A percentile compares a stretch with the other conserved stretches of the same genome.
These are phyloP conservation scores for Cladophialophora chaetospira DNA, from an alignment of 2,329 filamentous ascomycete genomes.

Conservation along the genomic window DNA sequence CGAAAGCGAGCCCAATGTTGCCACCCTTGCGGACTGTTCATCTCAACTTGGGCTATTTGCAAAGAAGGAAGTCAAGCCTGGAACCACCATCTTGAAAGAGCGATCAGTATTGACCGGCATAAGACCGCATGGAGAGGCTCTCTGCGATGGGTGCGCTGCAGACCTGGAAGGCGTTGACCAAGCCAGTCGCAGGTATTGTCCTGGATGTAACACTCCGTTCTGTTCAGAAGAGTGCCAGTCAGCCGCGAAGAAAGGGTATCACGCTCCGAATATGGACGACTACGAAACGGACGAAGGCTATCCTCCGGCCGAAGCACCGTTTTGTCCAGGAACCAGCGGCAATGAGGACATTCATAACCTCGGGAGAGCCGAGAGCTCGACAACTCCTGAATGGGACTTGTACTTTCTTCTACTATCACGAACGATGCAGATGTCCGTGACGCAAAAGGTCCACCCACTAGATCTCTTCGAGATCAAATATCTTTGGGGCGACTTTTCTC, in stretches of 20 bases:
- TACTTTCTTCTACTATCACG: slow-evolving; percentile 63
- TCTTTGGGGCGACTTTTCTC: slow-evolving; percentile 65
- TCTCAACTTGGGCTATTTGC: slow-evolving; percentile 89
- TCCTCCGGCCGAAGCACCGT: slow-evolving; percentile 23
- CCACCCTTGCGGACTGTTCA: slow-evolving; percentile 45
- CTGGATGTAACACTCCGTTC: slow-evolving; percentile 57
- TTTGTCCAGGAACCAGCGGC: slow-evolving; percentile 56
- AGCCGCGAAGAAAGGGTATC: slow-evolving; percentile 58
- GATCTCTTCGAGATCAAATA: slow-evolving; percentile 63
- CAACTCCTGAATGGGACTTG: slow-evolving; percentile 60
- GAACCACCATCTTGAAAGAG: slow-evolving; percentile 76
- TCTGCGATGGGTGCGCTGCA: slow-evolving; percentile 88
- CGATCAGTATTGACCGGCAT: slow-evolving; percentile 86
- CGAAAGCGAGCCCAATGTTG: neutral
- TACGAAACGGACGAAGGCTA: slow-evolving; percentile 31
- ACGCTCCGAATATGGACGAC: slow-evolving; percentile 38
- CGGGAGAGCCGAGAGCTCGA: slow-evolving; percentile 58
- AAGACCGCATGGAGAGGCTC: slow-evolving; percentile 79
- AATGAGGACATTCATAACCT: slow-evolving; percentile 57
- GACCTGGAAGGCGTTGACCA: slow-evolving; percentile 61
- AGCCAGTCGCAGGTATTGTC: slow-evolving; percentile 44
- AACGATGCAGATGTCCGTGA: slow-evolving; percentile 62
- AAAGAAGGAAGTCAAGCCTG: slow-evolving; percentile 73
- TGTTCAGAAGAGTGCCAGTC: slow-evolving; percentile 60
- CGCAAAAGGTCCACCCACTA: slow-evolving; percentile 60